Base-by-base conservation (phyloP, 106 monocot species). In the Acanthochlamys bracteata region DNA sequence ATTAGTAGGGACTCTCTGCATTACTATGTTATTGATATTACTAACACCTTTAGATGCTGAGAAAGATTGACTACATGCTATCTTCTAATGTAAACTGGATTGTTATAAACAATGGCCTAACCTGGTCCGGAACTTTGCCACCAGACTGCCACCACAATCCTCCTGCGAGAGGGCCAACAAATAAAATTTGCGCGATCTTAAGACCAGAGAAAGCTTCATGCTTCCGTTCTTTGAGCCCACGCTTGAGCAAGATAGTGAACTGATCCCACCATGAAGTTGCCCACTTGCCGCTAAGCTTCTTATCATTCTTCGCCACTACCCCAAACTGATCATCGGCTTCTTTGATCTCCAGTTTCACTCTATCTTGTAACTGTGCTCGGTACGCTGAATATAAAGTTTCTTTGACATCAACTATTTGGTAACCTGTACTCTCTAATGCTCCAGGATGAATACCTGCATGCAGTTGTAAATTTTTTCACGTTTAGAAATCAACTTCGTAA, bases 1-100 rank as follows among this genome's bases (percentile, higher is more conserved):
- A 86, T 72, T 86, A 86, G 49, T 81, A 75, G 25, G 85, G 11
- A 86, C 72, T 9, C 78, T 63, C 61, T 86, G 82, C 85, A 82
- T 86, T n/a, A 81, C 71, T n/a, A 82, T 82, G 13, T n/a, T n/a
- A 69, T 51, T 7, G 81, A 41, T 73, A 82, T 82, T 65, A 82
- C 82, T 3, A 58, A 51, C 15, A 86, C 57, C 75, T 78, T 75
- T 52, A 33, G 16, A 10, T 82, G 74, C 69, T 86, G 0, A 85
- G 79, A 57, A 55, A 68, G 82, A 82, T 77, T 11, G 56, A 54
- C 82, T 79, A 85, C n/a, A n/a, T n/a, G n/a, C n/a, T n/a, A n/a
- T n/a, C n/a, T n/a, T n/a, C n/a, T n/a, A n/a, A n/a, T n/a, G n/a
- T n/a, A 72, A 85, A 82, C 26, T 74, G 69, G 0, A 42, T 25